A percentile compares a stretch with the other conserved stretches of the same genome.
Evolutionary conservation across 2,329 filamentous ascomycete genomes (phyloP).

Genomic region (Fusarium azukiicola): DNA sequence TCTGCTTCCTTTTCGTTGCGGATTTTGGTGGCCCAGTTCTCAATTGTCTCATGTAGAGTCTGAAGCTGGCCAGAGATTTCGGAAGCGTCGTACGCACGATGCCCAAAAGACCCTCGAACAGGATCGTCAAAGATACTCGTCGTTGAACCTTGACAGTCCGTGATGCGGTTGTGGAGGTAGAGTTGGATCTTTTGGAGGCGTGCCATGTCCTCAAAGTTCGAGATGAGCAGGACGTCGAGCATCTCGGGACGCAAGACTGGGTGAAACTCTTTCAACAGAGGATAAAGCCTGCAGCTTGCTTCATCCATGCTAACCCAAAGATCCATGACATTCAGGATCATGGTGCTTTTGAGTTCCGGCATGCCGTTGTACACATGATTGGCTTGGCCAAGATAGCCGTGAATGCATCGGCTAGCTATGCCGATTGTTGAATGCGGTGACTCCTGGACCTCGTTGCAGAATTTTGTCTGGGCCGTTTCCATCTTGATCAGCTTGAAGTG

Average conservation of each 20-base stretch:
- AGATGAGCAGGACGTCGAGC: slow-evolving; percentile 46
- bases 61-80: slow-evolving; percentile 35
- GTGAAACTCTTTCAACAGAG: slow-evolving; percentile 47
- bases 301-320: slow-evolving; percentile 50
- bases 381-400: slow-evolving; percentile 35
- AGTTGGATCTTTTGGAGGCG: slow-evolving; percentile 46
- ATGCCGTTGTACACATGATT: slow-evolving; percentile 34
- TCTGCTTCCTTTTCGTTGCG: slow-evolving; percentile 56
- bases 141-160: slow-evolving; percentile 29
- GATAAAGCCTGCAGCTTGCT: slow-evolving; percentile 45
- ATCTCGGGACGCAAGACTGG: slow-evolving; percentile 49
- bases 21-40: slow-evolving; percentile 40
- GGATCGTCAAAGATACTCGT: slow-evolving; percentile 52
- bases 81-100: slow-evolving; percentile 53
- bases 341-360: slow-evolving; percentile 46
- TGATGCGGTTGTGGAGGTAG: slow-evolving; percentile 47
- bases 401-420: slow-evolving; percentile 24
- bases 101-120: slow-evolving; percentile 52
- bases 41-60: slow-evolving; percentile 51
- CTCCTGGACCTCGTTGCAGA: slow-evolving; percentile 24
- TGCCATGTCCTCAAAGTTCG: slow-evolving; percentile 43
- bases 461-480: slow-evolving; percentile 24
- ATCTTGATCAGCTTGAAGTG: slow-evolving; percentile 43
- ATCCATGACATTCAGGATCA: slow-evolving; percentile 51
- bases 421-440: slow-evolving; percentile 16